Evolutionary conservation across 352 stramenopile genomes (phyloP).

Genomic region (Phytophthora ohioensis): DNA sequence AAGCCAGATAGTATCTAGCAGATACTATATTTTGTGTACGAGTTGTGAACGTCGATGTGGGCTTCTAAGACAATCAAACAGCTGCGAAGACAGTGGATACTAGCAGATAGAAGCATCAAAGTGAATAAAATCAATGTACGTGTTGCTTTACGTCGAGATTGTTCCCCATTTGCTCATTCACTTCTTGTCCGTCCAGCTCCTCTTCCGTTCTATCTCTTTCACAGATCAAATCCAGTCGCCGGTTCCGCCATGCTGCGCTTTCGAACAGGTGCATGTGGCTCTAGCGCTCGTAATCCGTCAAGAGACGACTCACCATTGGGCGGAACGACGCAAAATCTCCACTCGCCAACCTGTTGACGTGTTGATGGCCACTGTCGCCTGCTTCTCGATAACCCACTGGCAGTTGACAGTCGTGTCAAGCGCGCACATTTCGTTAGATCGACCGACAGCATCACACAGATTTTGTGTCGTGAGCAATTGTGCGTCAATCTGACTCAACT

Average conservation of each 20-base stretch:
- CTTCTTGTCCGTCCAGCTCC: neutral
- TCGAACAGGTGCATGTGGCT: no score
- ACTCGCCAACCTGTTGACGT: neutral
- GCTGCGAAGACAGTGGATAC: conserved; percentile 7
- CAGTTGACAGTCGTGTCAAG: neutral
- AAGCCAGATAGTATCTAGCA: no score
- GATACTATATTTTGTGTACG: neutral
- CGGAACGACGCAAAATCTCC: neutral
- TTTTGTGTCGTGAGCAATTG: no score
- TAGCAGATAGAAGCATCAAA: conserved; percentile 1
- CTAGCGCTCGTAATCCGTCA: neutral
- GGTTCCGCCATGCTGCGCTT: neutral
- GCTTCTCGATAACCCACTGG: conserved; percentile 18
- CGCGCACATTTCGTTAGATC: conserved; percentile 15
- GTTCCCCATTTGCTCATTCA: no score
- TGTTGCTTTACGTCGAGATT: no score
- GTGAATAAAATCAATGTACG: conserved; percentile 5
- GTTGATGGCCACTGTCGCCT: conserved; percentile 12
- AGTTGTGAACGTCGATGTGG: neutral
- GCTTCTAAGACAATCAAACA: neutral
- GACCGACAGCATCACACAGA: neutral
- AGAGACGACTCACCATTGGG: neutral
- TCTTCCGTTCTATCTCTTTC: no score
- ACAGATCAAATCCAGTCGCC: conserved; percentile 12
- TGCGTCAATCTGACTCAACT: no score